Evolutionary conservation across 2,329 filamentous ascomycete species (phyloP).

Genomic region (Calonectria ilicicola): DNA sequence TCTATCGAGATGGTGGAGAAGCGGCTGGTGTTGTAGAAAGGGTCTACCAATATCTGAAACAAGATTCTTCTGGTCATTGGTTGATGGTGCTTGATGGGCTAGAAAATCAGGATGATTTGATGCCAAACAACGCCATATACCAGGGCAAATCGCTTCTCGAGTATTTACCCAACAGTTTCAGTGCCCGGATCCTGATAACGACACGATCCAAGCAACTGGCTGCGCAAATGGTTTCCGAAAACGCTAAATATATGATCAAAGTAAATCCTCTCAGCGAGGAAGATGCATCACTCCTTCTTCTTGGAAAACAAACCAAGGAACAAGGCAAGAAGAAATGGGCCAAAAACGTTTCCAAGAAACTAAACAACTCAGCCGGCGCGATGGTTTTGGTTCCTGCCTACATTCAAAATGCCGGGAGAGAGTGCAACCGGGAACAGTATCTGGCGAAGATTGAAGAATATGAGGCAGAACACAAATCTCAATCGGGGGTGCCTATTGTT

Average conservation of each 20-base stretch:
- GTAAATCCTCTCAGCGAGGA: neutral
- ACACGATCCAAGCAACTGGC: constrained; percentile 6
- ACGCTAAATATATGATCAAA: neutral
- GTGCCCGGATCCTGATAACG: constrained; percentile 8
- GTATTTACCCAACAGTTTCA: constrained; percentile 4
- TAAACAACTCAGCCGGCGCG: neutral
- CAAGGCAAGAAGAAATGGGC: neutral
- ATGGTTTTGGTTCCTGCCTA: constrained; percentile 10
- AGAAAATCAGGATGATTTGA: neutral
- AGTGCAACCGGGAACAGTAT: neutral
- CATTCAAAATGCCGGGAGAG: neutral
- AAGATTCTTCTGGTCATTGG: constrained; percentile 10
- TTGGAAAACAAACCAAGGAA: constrained; percentile 1
- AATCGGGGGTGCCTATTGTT: neutral
- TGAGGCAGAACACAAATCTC: neutral
- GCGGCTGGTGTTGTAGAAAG: neutral
- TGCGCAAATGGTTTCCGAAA: neutral
- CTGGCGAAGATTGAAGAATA: neutral
- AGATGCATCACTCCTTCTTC: constrained; percentile 14
- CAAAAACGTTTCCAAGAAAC: neutral
- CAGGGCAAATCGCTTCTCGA: constrained; percentile 13
- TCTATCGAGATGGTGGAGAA: neutral
- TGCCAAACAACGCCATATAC: neutral
- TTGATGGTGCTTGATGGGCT: constrained; percentile 23
- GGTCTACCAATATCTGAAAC: constrained; percentile 7